Base-by-base conservation (phyloP, 768 basidiomycete species). In the Podaxis sp. region DNA sequence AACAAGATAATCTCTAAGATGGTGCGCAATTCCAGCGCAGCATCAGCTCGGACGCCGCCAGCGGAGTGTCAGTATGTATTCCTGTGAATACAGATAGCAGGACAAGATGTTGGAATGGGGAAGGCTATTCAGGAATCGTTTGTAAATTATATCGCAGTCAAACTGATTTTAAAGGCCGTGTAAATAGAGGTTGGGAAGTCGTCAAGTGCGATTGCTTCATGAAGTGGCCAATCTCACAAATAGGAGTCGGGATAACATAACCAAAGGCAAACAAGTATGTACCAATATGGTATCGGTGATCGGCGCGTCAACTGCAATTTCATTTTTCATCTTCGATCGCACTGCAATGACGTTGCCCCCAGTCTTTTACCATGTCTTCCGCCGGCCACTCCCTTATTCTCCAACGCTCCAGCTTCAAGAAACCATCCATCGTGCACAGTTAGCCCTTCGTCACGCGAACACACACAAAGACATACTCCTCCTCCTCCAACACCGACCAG, bases 401-500 rank as follows among this genome's bases (percentile, higher is more conserved):
- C 79, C 78, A 40, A 85, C 89, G 0, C 82, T 93, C 43, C 77
- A 77, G 2, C 75, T 94, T 2, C 93, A 94, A 71, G 88, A 94
- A 66, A 78, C 71, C 54, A 76, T 94, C 11, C 89, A 94, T 69
- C 74, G 79, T 37, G 71, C 89, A 17, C 92, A 93, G 72, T 79
- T 91, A 3, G 63, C 72, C 3, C 77, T 80, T 7, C 84, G 85
- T 19, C 72, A 67, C 33, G 68, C 70, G 0, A 68, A 73, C 11
- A 66, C 73, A 8, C 82, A 84, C 65, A 79, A 79, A 63, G 90
- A 93, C 68, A 67, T 93, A 57, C 80, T 95, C 15, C 83, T 96
- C 22, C 79, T 96, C 41, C 82, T 95, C 27, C 84, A 99, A 74
- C 97, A 99, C 67, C 83, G 89, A 9, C 97, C 97, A 4, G 96